A percentile compares a stretch with the other conserved stretches of the same genome.
phyloP scores from a whole-genome alignment of 2,329 filamentous ascomycete genomes.

The Penicillium nordicum region DNA sequence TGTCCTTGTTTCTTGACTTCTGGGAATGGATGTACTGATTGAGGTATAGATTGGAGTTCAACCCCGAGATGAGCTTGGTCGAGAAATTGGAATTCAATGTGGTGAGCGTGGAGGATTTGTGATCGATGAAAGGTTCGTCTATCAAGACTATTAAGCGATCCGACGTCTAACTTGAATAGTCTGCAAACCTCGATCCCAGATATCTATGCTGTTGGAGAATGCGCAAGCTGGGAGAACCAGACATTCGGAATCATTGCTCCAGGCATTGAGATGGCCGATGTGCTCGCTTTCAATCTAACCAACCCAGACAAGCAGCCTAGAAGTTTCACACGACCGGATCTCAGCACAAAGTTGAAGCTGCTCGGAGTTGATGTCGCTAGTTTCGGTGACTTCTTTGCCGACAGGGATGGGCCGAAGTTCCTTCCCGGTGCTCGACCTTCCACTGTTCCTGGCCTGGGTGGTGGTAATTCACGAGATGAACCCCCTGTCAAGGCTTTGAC shows the following conservation, averaged over 20 bases:
- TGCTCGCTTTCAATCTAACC: conserved; percentile 86
- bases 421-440: conserved; percentile 58
- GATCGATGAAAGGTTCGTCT: conserved; percentile 43
- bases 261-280: conserved; percentile 88
- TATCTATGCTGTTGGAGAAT: conserved; percentile 87
- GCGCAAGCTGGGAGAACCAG: conserved; percentile 82
- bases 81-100: conserved; percentile 66
- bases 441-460: conserved; percentile 42
- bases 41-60: conserved; percentile 66
- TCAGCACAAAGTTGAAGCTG: conserved; percentile 89
- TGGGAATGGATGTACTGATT: neutral
- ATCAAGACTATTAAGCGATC: neutral
- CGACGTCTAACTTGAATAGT: conserved; percentile 17
- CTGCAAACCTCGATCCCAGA: conserved; percentile 67
- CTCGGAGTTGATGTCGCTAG: conserved; percentile 88
- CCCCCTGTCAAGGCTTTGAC: conserved; percentile 75
- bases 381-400: conserved; percentile 91
- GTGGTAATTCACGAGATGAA: conserved; percentile 42
- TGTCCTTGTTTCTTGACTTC: neutral
- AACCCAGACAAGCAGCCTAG: conserved; percentile 67
- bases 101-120: conserved; percentile 70
- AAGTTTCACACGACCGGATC: conserved; percentile 74
- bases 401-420: conserved; percentile 73
- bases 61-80: conserved; percentile 73
- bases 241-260: conserved; percentile 87